Conservation (phyloP, 495 filamentous ascomycete species). For the Neurospora sp. region DNA sequence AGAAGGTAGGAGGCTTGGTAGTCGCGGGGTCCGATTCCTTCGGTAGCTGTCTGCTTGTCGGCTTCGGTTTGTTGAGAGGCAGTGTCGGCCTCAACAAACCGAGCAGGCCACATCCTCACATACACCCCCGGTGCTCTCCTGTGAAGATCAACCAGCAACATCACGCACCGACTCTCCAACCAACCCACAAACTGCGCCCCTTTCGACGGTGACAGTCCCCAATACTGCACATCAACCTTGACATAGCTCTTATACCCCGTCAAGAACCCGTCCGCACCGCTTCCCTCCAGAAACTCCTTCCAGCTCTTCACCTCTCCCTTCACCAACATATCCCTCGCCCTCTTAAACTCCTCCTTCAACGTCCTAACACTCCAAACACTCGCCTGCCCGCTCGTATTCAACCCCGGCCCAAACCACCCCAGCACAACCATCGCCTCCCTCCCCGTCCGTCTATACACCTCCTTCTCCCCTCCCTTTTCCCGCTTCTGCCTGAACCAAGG, state of each 20-base stretch:
- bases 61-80: background rate
- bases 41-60: background rate
- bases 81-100: constrained; percentile 29
- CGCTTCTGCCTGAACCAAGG: background rate
- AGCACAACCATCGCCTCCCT: constrained; percentile 46
- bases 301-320: background rate
- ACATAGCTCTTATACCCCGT: constrained; percentile 35
- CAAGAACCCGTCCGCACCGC: constrained; percentile 32
- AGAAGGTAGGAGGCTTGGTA: constrained; percentile 48
- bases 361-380: constrained; percentile 35
- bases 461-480: background rate
- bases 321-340: constrained; percentile 12
- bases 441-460: background rate
- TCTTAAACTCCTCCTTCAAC: constrained; percentile 38
- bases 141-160: constrained; percentile 42
- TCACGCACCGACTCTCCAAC: constrained; percentile 42
- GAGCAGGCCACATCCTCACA: constrained; percentile 47
- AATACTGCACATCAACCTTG: constrained; percentile 45
- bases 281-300: background rate
- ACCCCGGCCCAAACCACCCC: constrained; percentile 40
- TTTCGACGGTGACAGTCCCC: constrained; percentile 37
- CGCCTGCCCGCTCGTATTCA: constrained; percentile 43
- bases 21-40: constrained; percentile 17
- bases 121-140: constrained; percentile 33
- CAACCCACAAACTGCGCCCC: constrained; percentile 40